These are phyloP conservation scores for Linanthus parryae DNA, from an alignment of 148 eudicot genomes.

Conservation along the genomic window DNA sequence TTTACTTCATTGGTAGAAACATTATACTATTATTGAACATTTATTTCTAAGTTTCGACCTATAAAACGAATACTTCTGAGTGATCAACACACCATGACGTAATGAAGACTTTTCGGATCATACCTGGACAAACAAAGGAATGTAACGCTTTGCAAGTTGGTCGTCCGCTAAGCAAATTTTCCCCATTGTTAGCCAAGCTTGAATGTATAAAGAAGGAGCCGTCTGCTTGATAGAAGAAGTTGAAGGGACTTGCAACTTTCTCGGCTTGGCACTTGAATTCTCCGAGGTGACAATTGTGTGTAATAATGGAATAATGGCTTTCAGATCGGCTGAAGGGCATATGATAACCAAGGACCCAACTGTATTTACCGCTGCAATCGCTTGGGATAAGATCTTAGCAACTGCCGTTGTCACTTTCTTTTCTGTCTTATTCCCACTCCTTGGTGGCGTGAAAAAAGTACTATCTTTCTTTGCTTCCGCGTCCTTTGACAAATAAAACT, in stretches of 20 bases:
- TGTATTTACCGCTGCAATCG: slow-evolving; percentile 72
- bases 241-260: slow-evolving; percentile 40
- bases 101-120: background rate
- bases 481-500: slow-evolving; percentile 50
- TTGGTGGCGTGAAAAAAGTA: slow-evolving; percentile 58
- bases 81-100: too few relatives aligned
- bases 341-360: slow-evolving; percentile 76
- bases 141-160: slow-evolving; percentile 87
- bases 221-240: slow-evolving; percentile 50
- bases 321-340: slow-evolving; percentile 67
- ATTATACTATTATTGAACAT: too few relatives aligned
- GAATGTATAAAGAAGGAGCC: slow-evolving; percentile 78
- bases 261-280: slow-evolving; percentile 42
- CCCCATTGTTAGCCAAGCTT: slow-evolving; percentile 97
- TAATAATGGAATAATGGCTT: slow-evolving; percentile 55
- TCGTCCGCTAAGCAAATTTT: slow-evolving; percentile 96
- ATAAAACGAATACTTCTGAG: too few relatives aligned
- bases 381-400: slow-evolving; percentile 38
- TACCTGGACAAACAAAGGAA: slow-evolving; percentile 93
- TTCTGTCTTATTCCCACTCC: slow-evolving; percentile 26
- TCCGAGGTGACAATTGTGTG: slow-evolving; percentile 86
- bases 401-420: slow-evolving; percentile 26
- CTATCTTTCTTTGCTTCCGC: slow-evolving; percentile 34
- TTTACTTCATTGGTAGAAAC: too few relatives aligned
- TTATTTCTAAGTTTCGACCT: too few relatives aligned